Conservation (phyloP, 768 basidiomycete species). For the Termitomyces sp. region DNA sequence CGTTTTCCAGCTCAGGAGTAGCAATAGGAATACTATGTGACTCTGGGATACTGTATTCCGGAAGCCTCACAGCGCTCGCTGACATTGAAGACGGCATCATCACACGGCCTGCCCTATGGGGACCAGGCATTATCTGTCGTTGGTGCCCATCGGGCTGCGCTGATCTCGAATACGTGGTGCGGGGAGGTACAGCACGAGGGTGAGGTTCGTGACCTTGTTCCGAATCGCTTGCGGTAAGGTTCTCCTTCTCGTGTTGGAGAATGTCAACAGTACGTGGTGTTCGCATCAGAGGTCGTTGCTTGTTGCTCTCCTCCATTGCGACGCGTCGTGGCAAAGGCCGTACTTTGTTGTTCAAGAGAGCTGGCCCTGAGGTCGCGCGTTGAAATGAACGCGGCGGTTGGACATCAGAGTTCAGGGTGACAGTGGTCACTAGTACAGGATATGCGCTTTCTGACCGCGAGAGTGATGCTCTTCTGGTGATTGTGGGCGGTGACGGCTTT, state of each 20-base stretch:
- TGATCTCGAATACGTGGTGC: conserved; percentile 22
- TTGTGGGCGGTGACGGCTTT: conserved; percentile 32
- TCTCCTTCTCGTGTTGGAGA: conserved; percentile 45
- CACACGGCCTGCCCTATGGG: conserved; percentile 43
- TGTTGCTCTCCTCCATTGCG: conserved; percentile 31
- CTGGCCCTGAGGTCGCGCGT: conserved; percentile 61
- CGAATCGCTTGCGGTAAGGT: conserved; percentile 30
- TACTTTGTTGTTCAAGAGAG: conserved; percentile 28
- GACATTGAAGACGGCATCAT: conserved; percentile 32
- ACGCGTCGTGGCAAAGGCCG: conserved; percentile 33
- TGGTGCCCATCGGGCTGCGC: conserved; percentile 18
- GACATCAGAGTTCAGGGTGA: conserved; percentile 19
- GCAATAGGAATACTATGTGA: conserved; percentile 31
- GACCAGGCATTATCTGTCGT: conserved; percentile 38
- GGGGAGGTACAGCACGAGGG: conserved; percentile 9
- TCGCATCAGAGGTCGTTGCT: conserved; percentile 12
- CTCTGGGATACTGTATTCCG: conserved; percentile 13
- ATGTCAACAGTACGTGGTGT: conserved; percentile 17
- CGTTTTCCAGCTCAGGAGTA: conserved; percentile 27
- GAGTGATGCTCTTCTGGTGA: conserved; percentile 42
- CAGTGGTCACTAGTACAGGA: conserved; percentile 31
- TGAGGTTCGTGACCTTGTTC: conserved; percentile 28
- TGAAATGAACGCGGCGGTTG: conserved; percentile 49
- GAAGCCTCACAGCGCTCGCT: conserved; percentile 4
- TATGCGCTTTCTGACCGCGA: conserved; percentile 65